These are phyloP conservation scores for Colletotrichum sp. DNA, from an alignment of 2,329 filamentous ascomycete species.

Conservation along the genomic window DNA sequence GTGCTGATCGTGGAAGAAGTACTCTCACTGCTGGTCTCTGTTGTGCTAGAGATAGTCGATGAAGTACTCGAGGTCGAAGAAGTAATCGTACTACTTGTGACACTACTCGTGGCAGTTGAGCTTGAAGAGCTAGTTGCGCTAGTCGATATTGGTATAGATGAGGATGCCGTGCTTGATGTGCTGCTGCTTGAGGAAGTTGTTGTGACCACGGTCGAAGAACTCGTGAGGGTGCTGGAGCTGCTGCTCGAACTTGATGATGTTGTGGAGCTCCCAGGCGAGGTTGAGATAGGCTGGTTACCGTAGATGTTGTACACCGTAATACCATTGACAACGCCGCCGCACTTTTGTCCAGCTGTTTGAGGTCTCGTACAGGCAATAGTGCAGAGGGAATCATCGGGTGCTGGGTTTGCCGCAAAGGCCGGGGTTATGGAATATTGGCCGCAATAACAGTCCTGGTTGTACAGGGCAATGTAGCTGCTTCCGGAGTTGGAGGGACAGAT, in stretches of 20 bases:
- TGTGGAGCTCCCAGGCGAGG: neutral
- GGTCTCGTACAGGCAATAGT: neutral
- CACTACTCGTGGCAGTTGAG: neutral
- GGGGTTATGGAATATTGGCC: accelerated
- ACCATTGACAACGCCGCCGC: neutral
- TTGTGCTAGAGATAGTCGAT: neutral
- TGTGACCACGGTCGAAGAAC: neutral
- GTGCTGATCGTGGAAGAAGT: neutral
- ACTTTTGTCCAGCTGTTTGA: neutral
- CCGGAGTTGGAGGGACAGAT: accelerated
- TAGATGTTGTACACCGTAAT: neutral
- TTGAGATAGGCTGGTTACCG: no score
- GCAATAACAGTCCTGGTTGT: neutral
- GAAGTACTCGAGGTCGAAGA: neutral
- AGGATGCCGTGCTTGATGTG: neutral
- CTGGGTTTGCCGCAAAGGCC: neutral
- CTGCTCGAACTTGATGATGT: neutral
- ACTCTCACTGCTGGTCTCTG: neutral
- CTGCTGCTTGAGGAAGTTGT: neutral
- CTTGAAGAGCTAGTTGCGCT: neutral
- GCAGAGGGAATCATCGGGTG: neutral
- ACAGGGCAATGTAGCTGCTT: neutral
- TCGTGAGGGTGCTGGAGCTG: neutral
- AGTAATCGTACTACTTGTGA: neutral
- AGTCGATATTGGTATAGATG: neutral